Evolutionary conservation across 306 rosid genomes (phyloP).

Genomic region (Arachis hypogaea): DNA sequence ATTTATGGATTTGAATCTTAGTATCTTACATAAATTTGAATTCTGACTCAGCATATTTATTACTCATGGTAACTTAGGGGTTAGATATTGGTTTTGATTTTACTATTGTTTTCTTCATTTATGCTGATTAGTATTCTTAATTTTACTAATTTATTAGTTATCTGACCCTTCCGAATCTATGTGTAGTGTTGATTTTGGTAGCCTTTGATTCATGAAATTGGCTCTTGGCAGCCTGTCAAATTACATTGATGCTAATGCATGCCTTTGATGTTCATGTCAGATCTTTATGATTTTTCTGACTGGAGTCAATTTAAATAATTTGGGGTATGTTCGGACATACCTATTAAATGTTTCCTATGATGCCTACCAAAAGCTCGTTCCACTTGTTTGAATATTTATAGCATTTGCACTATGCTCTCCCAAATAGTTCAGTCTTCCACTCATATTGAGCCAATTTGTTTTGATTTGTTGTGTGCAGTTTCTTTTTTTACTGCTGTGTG

Average conservation of each 20-base stretch:
- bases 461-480: not conserved
- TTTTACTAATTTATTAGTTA: too few relatives aligned
- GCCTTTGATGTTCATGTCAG: not conserved
- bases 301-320: not conserved
- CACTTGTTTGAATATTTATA: not conserved
- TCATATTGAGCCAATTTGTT: not conserved
- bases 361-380: not conserved
- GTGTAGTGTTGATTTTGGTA: too few relatives aligned
- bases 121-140: too few relatives aligned
- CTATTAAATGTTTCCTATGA: too few relatives aligned
- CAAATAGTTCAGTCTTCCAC: not conserved
- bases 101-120: too few relatives aligned
- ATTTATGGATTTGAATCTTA: too few relatives aligned
- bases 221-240: not conserved
- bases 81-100: too few relatives aligned
- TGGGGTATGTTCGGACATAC: too few relatives aligned
- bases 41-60: too few relatives aligned
- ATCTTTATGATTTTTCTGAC: not conserved
- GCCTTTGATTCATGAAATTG: not conserved
- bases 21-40: too few relatives aligned
- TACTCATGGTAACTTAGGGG: too few relatives aligned
- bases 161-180: too few relatives aligned
- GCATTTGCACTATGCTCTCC: not conserved
- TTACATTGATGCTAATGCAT: not conserved
- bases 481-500: not conserved